Conservation (phyloP, 208 protist genomes). For the Plasmodiophora brassicae region DNA sequence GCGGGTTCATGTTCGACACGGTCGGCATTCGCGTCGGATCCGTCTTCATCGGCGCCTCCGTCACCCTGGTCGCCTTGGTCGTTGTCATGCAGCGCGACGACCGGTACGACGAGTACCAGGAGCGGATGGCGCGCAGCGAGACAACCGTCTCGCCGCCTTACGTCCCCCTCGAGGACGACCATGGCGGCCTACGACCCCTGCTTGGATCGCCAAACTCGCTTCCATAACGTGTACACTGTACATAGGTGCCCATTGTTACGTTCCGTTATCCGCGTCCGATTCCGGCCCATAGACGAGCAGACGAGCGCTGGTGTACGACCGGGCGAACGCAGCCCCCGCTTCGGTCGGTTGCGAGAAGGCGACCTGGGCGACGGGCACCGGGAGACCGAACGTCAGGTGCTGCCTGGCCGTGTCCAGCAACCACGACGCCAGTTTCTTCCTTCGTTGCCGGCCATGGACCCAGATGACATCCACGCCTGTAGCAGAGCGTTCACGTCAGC, state of each 20-base stretch:
- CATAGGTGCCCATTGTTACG: too few species aligned
- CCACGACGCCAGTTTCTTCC: not conserved
- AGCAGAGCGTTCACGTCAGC: too few species aligned
- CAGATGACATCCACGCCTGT: conserved; percentile 8
- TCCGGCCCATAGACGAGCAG: conserved; percentile 25
- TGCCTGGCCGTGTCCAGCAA: not conserved
- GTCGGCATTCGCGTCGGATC: not conserved
- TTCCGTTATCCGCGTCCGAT: too few species aligned
- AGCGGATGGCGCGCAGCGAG: too few species aligned
- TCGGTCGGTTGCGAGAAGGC: not conserved
- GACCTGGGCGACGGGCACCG: not conserved
- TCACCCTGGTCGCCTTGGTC: not conserved
- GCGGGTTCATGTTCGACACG: conserved; percentile 9
- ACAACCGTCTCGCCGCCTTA: too few species aligned
- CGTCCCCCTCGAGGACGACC: too few species aligned
- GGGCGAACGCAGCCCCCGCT: not conserved
- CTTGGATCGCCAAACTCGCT: too few species aligned
- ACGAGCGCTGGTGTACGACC: not conserved
- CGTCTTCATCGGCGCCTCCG: not conserved
- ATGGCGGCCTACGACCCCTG: too few species aligned
- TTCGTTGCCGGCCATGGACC: not conserved
- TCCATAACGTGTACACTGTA: too few species aligned
- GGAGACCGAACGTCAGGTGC: not conserved
- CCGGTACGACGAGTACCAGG: too few species aligned
- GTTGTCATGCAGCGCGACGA: too few species aligned